Base-by-base conservation (phyloP, 2,329 filamentous ascomycete genomes). In the Cladosporium sp. region DNA sequence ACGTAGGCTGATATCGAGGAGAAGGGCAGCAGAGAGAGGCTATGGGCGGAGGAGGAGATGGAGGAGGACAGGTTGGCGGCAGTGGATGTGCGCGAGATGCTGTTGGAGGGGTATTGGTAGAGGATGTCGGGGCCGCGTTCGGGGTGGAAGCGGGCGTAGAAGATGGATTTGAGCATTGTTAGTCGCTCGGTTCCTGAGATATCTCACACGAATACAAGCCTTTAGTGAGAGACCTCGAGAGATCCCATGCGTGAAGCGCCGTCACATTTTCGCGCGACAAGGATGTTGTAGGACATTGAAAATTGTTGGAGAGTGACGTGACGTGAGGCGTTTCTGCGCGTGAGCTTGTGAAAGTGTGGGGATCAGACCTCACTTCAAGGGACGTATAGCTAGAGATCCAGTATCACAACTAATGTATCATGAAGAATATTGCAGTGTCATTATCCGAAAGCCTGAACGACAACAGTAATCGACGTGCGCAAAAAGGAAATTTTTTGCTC, bases 1-100 rank as follows among this genome's bases (percentile, higher is more conserved):
- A 99, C 88, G 77, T 96, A 97, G 71, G 93, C 88, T 15, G 90
- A 89, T 64, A 97, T 83, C 52, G 90, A 86, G 63, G 89, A 84
- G 75, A 96, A 97, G 49, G 40, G 49, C 37, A 70, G 24, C 12
- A 70, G 59, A 17, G 52, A 25, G 52, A 24, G n/a, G 20, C 25
- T 9, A 3, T 48, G 4, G 17, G 35, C 9, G 22, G 34, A 20
- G 8, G 37, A 48, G 5, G 45, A 32, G 8, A 34, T 15, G 24
- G 28, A 35, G 13, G 45, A 48, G 22, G 37, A 32, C 6, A 45
- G 42, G 22, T 15, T 15, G 17, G 47, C n/a, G 12, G 50, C 13
- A 4, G 51, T 34, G 17, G 51, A 25, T 3, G 51, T 32, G 52
- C 52, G 52, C 40, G 52, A 40, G 57, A 71, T 65, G 19, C 61